Percentiles rank a stretch among this genome's conserved stretches.
Evolutionary conservation across 768 basidiomycete species (phyloP).

Genomic region (Imleria badia): DNA sequence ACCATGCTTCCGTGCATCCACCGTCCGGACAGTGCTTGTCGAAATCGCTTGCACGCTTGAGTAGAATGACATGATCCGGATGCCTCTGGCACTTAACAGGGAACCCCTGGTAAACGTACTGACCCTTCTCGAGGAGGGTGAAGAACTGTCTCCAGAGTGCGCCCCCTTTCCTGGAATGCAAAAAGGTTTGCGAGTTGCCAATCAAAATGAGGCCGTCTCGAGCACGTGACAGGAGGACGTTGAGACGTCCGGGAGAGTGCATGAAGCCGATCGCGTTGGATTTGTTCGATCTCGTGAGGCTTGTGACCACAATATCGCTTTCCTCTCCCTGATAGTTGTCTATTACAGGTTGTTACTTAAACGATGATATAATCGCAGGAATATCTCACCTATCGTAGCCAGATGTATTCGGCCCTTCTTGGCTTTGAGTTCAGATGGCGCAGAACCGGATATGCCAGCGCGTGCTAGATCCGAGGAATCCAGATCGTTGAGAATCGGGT

Average conservation of each 20-base stretch:
- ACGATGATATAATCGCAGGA: not conserved
- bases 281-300: constrained; percentile 59
- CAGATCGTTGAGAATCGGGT: constrained; percentile 62
- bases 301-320: constrained; percentile 62
- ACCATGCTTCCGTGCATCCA: constrained; percentile 63
- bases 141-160: too few species aligned
- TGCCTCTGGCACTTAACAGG: constrained; percentile 61
- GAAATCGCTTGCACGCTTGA: constrained; percentile 48
- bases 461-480: constrained; percentile 57
- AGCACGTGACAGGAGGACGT: constrained; percentile 68
- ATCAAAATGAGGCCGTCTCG: constrained; percentile 63
- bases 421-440: constrained; percentile 39
- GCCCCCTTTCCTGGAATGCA: constrained; percentile 18
- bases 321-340: constrained; percentile 81
- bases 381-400: constrained; percentile 59
- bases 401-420: constrained; percentile 43
- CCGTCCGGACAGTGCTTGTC: constrained; percentile 57
- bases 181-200: constrained; percentile 62
- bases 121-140: constrained; percentile 7
- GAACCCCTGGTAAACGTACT: constrained; percentile 33
- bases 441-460: constrained; percentile 49
- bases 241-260: constrained; percentile 65
- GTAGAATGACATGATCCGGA: constrained; percentile 36
- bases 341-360: constrained; percentile 23
- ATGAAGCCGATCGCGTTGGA: constrained; percentile 66